Percentiles rank a stretch among this genome's conserved stretches.
phyloP scores from a whole-genome alignment of 2,329 filamentous ascomycete genomes.

The Zarea fungicola region DNA sequence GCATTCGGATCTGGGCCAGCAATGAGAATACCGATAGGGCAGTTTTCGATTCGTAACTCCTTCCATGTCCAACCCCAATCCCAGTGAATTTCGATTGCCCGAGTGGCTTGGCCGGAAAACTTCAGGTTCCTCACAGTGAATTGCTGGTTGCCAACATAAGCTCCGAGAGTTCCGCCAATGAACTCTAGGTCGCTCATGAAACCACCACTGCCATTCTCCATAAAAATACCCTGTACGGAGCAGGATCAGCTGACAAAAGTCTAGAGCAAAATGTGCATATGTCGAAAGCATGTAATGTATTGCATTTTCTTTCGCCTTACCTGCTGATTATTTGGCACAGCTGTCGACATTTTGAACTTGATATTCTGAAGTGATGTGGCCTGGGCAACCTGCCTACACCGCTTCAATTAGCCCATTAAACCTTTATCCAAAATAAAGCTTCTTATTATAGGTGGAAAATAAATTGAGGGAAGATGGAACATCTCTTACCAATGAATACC shows the following conservation, averaged over 20 bases:
- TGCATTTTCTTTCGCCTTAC: background rate
- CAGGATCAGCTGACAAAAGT: background rate
- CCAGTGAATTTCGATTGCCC: slow-evolving; percentile 64
- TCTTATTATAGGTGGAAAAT: no score
- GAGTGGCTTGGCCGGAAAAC: slow-evolving; percentile 57
- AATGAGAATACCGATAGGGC: background rate
- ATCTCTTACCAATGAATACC: slow-evolving; percentile 42
- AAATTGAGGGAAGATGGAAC: no score
- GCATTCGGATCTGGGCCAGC: no score
- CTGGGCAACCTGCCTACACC: slow-evolving; percentile 61
- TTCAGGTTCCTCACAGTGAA: slow-evolving; percentile 63
- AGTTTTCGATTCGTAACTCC: background rate
- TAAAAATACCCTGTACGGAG: slow-evolving; percentile 18
- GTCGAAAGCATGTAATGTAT: background rate
- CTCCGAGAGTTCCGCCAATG: slow-evolving; percentile 50
- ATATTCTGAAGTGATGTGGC: slow-evolving; percentile 49
- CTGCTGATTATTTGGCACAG: slow-evolving; percentile 6
- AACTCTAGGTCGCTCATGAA: slow-evolving; percentile 57
- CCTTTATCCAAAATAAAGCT: no score
- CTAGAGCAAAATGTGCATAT: no score
- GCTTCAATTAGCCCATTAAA: no score
- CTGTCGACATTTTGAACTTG: slow-evolving; percentile 38
- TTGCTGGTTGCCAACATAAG: slow-evolving; percentile 52
- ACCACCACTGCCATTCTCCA: slow-evolving; percentile 33
- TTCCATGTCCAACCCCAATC: slow-evolving; percentile 58